These are phyloP conservation scores for Blastomyces gilchristii DNA, from an alignment of 2,329 filamentous ascomycete species.

Conservation along the genomic window DNA sequence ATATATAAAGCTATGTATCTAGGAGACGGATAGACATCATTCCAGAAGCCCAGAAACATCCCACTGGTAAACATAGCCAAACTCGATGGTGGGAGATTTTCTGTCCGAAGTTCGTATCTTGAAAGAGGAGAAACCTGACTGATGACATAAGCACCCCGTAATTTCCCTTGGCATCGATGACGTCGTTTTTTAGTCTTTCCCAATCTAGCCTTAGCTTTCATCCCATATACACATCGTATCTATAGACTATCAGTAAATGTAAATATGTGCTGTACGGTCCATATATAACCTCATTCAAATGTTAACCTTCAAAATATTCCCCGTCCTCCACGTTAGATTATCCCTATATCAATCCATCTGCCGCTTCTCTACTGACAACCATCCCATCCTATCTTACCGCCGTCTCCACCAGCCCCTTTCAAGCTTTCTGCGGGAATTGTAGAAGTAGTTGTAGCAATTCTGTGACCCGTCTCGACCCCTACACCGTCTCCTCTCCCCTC, in stretches of 20 bases:
- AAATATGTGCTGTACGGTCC: not conserved
- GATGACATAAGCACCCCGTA: not conserved
- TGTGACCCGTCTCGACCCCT: not conserved
- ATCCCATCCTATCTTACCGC: not conserved
- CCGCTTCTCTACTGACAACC: not conserved
- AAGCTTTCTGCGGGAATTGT: not conserved
- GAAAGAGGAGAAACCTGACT: not conserved
- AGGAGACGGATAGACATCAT: not conserved
- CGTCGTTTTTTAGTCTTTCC: not conserved
- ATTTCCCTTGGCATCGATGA: not conserved
- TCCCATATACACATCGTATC: too few species aligned
- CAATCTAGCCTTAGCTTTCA: too few species aligned
- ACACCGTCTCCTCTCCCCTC: conserved; percentile 10
- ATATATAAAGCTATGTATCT: not conserved
- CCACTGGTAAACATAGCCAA: not conserved
- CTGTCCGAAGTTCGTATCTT: not conserved
- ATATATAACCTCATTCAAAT: not conserved
- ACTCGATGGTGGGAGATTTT: not conserved
- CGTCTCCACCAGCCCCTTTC: not conserved
- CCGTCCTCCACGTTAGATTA: too few species aligned
- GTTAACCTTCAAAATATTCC: not conserved
- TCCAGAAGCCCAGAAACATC: not conserved
- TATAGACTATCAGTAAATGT: not conserved
- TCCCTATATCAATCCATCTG: not conserved
- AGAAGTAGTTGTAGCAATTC: not conserved